Evolutionary conservation across 176 grass and related monocot species (phyloP).

Genomic region (Phoenix roebelenii): DNA sequence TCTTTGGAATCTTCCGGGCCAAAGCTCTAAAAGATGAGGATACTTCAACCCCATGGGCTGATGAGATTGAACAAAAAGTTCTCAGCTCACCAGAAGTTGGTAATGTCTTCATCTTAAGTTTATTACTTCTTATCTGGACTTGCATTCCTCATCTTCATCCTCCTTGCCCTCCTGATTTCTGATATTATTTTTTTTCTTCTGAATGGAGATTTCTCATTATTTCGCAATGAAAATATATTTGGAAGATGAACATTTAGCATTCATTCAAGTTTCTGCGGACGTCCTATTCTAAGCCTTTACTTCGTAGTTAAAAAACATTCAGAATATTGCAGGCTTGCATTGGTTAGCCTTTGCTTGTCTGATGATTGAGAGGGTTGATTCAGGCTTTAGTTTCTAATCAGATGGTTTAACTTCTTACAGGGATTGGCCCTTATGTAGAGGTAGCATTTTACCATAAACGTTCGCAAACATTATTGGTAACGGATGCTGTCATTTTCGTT

Average conservation of each 20-base stretch:
- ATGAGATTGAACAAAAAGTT: conserved; percentile 89
- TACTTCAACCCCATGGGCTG: conserved; percentile 55
- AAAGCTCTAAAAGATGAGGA: conserved; percentile 73
- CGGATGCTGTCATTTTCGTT: conserved; percentile 87
- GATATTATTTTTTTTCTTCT: neutral
- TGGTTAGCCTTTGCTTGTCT: too few species aligned
- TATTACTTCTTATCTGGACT: too few species aligned
- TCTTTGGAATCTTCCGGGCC: conserved; percentile 85
- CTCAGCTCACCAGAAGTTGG: conserved; percentile 97
- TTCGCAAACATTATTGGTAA: conserved; percentile 71
- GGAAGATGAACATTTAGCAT: neutral
- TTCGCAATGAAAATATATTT: neutral
- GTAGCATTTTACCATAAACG: conserved; percentile 85
- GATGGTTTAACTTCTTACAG: conserved; percentile 30
- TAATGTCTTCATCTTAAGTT: conserved; percentile 15
- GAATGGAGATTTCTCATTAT: neutral
- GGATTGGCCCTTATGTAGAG: conserved; percentile 93
- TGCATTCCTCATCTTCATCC: too few species aligned
- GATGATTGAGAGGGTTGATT: too few species aligned
- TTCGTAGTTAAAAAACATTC: too few species aligned
- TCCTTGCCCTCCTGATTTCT: neutral
- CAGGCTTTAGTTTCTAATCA: conserved; percentile 4
- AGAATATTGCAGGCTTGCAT: too few species aligned
- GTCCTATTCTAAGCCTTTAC: too few species aligned
- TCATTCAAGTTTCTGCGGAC: too few species aligned